These are phyloP conservation scores for Scheffersomyces illinoinensis DNA, from an alignment of 1,139 yeast genomes.

Conservation along the genomic window DNA sequence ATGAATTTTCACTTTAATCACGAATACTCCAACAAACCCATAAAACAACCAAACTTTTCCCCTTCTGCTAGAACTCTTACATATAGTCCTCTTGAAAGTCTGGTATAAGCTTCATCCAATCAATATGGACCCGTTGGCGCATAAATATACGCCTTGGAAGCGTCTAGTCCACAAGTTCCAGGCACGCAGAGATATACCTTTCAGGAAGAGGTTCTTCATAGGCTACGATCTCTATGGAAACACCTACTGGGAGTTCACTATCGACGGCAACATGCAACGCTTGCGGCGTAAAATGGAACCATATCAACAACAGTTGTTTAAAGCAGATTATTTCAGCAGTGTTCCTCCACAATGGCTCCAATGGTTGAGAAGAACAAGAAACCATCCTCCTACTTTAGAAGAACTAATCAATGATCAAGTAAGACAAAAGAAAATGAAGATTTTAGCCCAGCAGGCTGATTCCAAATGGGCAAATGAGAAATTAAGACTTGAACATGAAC, in stretches of 20 bases:
- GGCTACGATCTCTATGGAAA: conserved; percentile 82
- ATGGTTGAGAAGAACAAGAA: conserved; percentile 72
- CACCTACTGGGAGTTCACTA: conserved; percentile 78
- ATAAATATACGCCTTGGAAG: conserved; percentile 38
- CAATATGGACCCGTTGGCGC: conserved; percentile 28
- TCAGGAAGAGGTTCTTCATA: conserved; percentile 57
- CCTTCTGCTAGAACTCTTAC: not conserved
- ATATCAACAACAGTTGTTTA: conserved; percentile 35
- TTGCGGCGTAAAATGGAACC: conserved; percentile 56
- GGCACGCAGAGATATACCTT: conserved; percentile 64
- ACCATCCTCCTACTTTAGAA: conserved; percentile 57
- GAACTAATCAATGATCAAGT: conserved; percentile 61
- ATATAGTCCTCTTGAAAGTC: not conserved
- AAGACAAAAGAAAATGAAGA: conserved; percentile 56
- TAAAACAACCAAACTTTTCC: not conserved
- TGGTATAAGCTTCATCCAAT: not conserved
- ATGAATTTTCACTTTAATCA: not conserved
- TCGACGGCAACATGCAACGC: conserved; percentile 47
- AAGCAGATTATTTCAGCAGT: conserved; percentile 50
- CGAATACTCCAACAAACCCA: not conserved
- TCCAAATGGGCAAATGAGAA: conserved; percentile 54
- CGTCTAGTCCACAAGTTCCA: conserved; percentile 59
- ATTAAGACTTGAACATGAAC: conserved; percentile 33
- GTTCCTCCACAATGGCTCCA: conserved; percentile 78
- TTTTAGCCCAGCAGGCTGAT: conserved; percentile 61